Base-by-base conservation (phyloP, 148 eudicot species). In the Chenopodium album region DNA sequence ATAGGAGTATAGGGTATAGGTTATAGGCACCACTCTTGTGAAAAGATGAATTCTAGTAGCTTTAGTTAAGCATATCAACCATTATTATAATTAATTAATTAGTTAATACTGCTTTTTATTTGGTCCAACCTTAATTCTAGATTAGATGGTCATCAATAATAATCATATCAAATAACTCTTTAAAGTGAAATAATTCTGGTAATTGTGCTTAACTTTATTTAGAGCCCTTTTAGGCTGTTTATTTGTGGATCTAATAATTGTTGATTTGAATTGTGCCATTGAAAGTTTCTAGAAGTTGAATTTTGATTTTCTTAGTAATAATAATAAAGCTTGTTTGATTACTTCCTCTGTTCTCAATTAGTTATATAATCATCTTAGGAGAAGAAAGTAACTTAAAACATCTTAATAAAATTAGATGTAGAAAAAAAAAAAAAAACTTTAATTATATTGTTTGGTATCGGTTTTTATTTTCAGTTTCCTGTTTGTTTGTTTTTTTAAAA, bases 11-110 rank as follows among this genome's bases (percentile, higher is more conserved):
- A 62, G 60, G 60, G 17, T 54, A 14, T 70, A 37, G 73, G 73
- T 12, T 28, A 2, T 71, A 71, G 75, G 52, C 50, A 71, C 32
- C 14, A 20, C 13, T 22, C 28, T 46, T 41, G 34, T 73, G 32
- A 47, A 73, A 73, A 26, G 34, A 73, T 4, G 34, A 47, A 48
- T 73, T 73, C n/a, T 73, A 32, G 32, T 72, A 22, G 5, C 75
- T 72, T 72, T 72, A 72, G 54, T 72, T 72, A 20, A 20, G 75
- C 54, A 46, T 69, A 32, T 22, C 74, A 71, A 37, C 37, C 23
- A 31, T 73, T 73, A 46, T 73, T 73, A 47, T n/a, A 47, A 73
- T 11, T 4, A 47, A 16, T 16, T 17, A 56, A 4, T 13, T 13
- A 56, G 5, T 14, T 4, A 4, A 4, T 17, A 56, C 54, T 56